Base-by-base conservation (phyloP, 129 eudicot genomes). In the Glebionis coronaria region DNA sequence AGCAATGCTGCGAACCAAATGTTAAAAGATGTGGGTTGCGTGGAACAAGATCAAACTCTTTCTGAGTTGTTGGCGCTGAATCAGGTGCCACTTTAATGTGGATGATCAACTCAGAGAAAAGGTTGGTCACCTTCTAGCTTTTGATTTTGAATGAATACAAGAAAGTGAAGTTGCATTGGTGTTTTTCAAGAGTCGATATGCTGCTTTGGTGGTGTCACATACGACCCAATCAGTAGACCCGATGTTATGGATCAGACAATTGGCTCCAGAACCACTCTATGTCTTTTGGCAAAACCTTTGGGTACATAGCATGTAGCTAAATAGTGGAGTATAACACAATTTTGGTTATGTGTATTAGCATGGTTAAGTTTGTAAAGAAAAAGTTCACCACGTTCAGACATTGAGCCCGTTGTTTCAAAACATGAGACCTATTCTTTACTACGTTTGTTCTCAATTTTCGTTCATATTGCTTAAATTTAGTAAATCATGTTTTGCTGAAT, bases 101-200 rank as follows among this genome's bases (percentile, higher is more conserved):
- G 73, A 71, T 51, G n/a, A n/a, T n/a, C n/a, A n/a, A n/a, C n/a
- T n/a, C n/a, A n/a, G n/a, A n/a, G n/a, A n/a, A n/a, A n/a, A 82
- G 95, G 96, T 85, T 4, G 27, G 20, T 45, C 25, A 61, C 21
- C 23, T 14, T 9, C 25, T 72, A 40, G 18, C 40, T 57, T 15
- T 4, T 35, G 27, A 44, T n/a, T 10, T 19, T 13, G 44, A 20
- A 42, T 57, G 12, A 2, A 74, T 59, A 80, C 87, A 92, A 96
- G 98, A 92, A 78, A 78, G 89, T 75, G 89, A n/a, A n/a, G n/a
- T n/a, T n/a, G n/a, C n/a, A n/a, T n/a, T n/a, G n/a, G n/a, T n/a
- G n/a, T n/a, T n/a, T 69, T 92, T 92, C 82, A 86, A 82, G 78
- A 85, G 90, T 38, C 89, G 98, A 1, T 88, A 86, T 77, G 96